Percentiles rank a stretch among this genome's conserved stretches.
phyloP scores from a whole-genome alignment of 352 stramenopile genomes.

The Phytophthora europaea region DNA sequence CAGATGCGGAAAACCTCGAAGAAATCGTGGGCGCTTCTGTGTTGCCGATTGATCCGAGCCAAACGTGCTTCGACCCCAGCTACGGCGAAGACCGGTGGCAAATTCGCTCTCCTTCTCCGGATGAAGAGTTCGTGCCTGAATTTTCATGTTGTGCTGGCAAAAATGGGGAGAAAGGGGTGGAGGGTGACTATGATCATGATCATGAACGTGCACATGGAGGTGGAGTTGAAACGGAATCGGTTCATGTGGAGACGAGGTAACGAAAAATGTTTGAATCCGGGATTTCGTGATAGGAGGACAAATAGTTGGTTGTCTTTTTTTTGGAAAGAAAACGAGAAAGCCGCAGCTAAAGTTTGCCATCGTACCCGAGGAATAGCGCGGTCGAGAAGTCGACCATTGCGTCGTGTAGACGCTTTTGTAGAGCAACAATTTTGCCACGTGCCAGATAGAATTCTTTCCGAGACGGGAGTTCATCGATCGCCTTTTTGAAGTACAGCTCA shows the following conservation, averaged over 20 bases:
- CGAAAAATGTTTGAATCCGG: no score
- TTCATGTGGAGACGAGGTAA: no score
- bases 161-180: background rate
- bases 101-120: slow-evolving; percentile 27
- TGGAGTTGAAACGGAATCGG: no score
- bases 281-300: background rate
- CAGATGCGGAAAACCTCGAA: slow-evolving; percentile 16
- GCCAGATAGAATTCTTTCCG: slow-evolving; percentile 75
- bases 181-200: background rate
- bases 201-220: background rate
- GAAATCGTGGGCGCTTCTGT: slow-evolving; percentile 7
- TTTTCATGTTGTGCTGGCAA: slow-evolving; percentile 14
- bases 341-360: slow-evolving; percentile 69
- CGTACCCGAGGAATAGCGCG: slow-evolving; percentile 75
- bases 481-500: slow-evolving; percentile 68
- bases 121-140: slow-evolving; percentile 23
- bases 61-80: slow-evolving; percentile 22
- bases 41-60: slow-evolving; percentile 34
- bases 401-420: slow-evolving; percentile 81
- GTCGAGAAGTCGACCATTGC: slow-evolving; percentile 87
- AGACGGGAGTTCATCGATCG: slow-evolving; percentile 76
- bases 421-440: slow-evolving; percentile 71
- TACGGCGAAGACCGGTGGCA: slow-evolving; percentile 32
- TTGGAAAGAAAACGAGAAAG: background rate
- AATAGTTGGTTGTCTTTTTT: slow-evolving; percentile 8